Conservation (phyloP, 768 basidiomycete genomes). For the Inosperma sp. region DNA sequence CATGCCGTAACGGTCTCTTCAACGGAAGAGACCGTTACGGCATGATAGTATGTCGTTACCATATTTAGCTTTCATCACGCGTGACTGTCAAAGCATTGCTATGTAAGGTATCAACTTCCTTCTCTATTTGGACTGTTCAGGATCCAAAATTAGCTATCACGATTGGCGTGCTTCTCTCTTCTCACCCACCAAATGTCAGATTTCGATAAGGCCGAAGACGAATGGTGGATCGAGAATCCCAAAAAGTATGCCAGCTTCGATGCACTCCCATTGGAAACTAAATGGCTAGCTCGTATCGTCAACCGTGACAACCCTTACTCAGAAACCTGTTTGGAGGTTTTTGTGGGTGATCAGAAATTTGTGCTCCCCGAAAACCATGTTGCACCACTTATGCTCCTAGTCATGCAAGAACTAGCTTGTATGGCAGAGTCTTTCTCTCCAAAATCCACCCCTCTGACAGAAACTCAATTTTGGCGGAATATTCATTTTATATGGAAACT, state of each 20-base stretch:
- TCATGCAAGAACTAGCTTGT: background rate
- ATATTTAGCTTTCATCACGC: no score
- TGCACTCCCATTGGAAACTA: background rate
- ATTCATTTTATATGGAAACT: background rate
- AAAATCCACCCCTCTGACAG: background rate
- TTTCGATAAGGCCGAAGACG: no score
- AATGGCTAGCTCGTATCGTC: background rate
- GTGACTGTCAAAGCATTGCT: no score
- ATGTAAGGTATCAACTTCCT: no score
- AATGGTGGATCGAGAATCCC: background rate
- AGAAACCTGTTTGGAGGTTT: background rate
- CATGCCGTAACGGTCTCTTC: no score
- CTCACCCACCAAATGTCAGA: no score
- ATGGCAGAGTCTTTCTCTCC: background rate
- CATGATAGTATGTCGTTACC: no score
- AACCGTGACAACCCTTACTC: background rate
- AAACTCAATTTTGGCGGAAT: background rate
- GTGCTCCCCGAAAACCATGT: background rate
- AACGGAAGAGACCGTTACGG: no score
- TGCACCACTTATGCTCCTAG: background rate
- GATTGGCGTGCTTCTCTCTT: no score
- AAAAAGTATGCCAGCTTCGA: background rate
- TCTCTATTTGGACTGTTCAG: no score
- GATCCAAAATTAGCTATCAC: no score
- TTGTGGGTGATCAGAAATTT: background rate